phyloP scores from a whole-genome alignment of 371 early-diverging fungal genomes.

The Capillidium rhysosporum region DNA sequence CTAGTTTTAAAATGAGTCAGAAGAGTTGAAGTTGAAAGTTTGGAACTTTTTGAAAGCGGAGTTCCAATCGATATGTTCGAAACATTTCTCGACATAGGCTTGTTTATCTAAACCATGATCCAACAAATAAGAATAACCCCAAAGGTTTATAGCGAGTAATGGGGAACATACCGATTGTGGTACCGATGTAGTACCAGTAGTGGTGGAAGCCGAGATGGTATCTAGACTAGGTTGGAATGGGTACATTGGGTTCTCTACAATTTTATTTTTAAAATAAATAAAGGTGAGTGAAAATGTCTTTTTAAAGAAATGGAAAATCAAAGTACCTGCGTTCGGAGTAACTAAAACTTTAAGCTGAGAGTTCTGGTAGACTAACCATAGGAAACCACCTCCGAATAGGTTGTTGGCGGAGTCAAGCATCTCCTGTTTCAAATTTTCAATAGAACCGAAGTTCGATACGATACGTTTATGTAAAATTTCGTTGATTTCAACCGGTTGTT shows the following conservation, averaged over 20 bases:
- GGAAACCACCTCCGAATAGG: conserved; percentile 5
- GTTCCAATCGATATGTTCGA: not conserved
- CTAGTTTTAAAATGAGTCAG: not conserved
- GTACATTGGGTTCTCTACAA: not conserved
- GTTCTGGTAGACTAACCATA: not conserved
- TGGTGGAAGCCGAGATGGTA: not conserved
- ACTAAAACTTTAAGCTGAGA: not conserved
- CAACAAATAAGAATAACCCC: conserved; percentile 4
- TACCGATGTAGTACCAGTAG: not conserved
- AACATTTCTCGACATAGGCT: not conserved
- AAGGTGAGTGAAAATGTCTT: no score
- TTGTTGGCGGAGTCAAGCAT: not conserved
- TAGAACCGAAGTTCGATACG: not conserved
- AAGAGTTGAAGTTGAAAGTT: not conserved
- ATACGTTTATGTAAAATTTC: not conserved
- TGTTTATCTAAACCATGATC: conserved; percentile 4
- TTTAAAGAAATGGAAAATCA: not conserved
- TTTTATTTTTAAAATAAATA: no score
- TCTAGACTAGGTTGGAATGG: not conserved
- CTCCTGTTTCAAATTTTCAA: not conserved
- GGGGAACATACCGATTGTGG: not conserved
- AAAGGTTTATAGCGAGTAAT: conserved; percentile 1
- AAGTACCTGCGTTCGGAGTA: conserved; percentile 1
- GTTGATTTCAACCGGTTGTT: not conserved
- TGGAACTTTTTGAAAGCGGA: not conserved